Base-by-base conservation (phyloP, 2,329 filamentous ascomycete genomes). In the Parastagonospora nodorum region DNA sequence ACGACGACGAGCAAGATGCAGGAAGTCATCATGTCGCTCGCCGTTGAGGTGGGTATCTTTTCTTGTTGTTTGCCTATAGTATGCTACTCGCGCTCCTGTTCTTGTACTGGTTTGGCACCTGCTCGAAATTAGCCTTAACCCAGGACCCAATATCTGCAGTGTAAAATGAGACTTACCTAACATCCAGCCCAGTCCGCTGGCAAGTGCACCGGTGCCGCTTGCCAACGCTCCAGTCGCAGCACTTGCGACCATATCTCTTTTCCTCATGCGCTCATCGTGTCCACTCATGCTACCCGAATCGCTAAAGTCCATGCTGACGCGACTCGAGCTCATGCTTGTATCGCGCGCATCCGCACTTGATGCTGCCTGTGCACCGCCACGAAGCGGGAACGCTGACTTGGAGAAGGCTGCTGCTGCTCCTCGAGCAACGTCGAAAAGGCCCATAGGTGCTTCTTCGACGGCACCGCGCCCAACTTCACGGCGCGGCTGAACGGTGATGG, bases 171-270 rank as follows among this genome's bases (percentile, higher is more conserved):
- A 66, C 70, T 49, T 77, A 68, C 85, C 85, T 47, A 88, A 67
- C 49, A 87, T 82, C 85, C 85, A 88, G 8, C 85, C 85, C 62
- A 88, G 75, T 8, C 85, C 85, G 66, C 79, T 84, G 5, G 82
- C 84, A 60, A 87, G 69, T 8, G 82, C 83, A 5, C 83, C 83
- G 61, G 86, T 76, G 9, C 84, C 84, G 67, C 78, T 84, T 7
- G 82, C 83, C 63, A 87, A 68, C 6, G 83, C 83, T 2, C 83
- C 84, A 10, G 82, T 85, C 5, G 86, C 84, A 69, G 84, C 84
- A 72, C 80, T 86, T 51, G 84, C 84, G 41, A 87, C 83, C 74
- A 86, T 87, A 68, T 93, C 90, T 60, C 90, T 81, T 77, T 87
- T 92, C 61, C 89, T 82, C 32, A 83, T 78, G 49, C 79, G 74